phyloP scores from a whole-genome alignment of 129 eudicot genomes.

The Silybum marianum region DNA sequence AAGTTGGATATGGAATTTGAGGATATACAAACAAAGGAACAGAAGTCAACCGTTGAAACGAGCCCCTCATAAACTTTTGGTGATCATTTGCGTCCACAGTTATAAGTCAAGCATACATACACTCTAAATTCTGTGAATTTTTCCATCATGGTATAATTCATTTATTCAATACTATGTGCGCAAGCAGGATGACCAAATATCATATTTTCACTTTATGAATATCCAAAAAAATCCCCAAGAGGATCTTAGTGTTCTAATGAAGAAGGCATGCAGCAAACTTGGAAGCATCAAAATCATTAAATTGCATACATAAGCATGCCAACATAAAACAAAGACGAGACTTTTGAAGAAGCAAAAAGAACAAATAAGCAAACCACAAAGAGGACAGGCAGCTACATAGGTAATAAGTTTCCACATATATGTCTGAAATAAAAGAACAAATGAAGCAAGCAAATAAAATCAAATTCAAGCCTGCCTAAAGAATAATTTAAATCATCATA shows the following conservation, averaged over 20 bases:
- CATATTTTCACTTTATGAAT: not conserved
- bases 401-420: not conserved
- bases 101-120: not conserved
- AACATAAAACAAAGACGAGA: not conserved
- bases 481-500: not conserved
- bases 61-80: not conserved
- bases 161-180: not conserved
- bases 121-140: not conserved
- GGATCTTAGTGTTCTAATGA: not conserved
- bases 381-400: conserved; percentile 11
- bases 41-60: not conserved
- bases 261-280: not conserved
- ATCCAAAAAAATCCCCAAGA: not conserved
- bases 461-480: not conserved
- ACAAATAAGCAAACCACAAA: not conserved
- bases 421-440: conserved; percentile 1
- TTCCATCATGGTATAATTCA: not conserved
- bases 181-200: not conserved
- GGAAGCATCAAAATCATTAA: not conserved
- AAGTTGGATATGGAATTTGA: not conserved
- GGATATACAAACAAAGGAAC: not conserved
- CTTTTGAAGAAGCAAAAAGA: not conserved
- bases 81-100: not conserved
- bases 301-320: not conserved
- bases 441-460: conserved; percentile 10